Conservation (phyloP, 169 alveolate genomes). For the Cryptosporidium viatorum region DNA sequence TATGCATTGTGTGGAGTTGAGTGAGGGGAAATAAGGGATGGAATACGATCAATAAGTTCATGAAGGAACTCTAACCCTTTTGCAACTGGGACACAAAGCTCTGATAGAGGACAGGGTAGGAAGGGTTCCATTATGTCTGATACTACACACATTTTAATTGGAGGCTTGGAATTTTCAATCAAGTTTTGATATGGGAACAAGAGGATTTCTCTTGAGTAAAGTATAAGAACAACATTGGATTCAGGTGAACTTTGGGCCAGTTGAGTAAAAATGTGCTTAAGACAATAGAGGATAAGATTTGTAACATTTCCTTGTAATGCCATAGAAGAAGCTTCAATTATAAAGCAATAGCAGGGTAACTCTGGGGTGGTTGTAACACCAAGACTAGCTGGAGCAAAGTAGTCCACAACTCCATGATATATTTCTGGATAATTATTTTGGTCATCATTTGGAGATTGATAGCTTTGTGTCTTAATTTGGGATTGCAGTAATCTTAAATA, state of each 20-base stretch:
- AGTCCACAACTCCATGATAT: slow-evolving; percentile 70
- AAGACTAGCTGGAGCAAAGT: slow-evolving; percentile 72
- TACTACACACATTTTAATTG: slow-evolving; percentile 46
- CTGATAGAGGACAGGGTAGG: slow-evolving; percentile 59
- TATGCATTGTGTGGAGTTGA: slow-evolving; percentile 67
- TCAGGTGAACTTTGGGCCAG: slow-evolving; percentile 40
- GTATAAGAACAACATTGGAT: slow-evolving; percentile 22
- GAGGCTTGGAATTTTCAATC: neutral
- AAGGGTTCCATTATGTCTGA: slow-evolving; percentile 64
- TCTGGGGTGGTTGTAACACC: slow-evolving; percentile 51
- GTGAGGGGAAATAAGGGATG: slow-evolving; percentile 18
- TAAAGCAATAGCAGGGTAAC: slow-evolving; percentile 62
- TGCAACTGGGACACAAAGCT: slow-evolving; percentile 53
- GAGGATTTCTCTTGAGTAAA: slow-evolving; percentile 53
- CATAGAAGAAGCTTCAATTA: slow-evolving; percentile 60
- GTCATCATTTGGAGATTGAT: neutral
- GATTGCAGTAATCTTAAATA: slow-evolving; percentile 61
- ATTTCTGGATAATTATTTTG: slow-evolving; percentile 69
- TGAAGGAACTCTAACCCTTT: slow-evolving; percentile 18
- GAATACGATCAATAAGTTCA: slow-evolving; percentile 43
- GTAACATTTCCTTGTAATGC: slow-evolving; percentile 53
- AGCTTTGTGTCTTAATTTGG: slow-evolving; percentile 40
- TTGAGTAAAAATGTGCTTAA: slow-evolving; percentile 38
- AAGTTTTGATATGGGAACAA: slow-evolving; percentile 41
- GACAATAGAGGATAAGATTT: slow-evolving; percentile 29